Evolutionary conservation across 1,139 yeast genomes (phyloP), one percentile per base, ranked within the genome.

Genomic region (Yamadazyma aaseri): DNA sequence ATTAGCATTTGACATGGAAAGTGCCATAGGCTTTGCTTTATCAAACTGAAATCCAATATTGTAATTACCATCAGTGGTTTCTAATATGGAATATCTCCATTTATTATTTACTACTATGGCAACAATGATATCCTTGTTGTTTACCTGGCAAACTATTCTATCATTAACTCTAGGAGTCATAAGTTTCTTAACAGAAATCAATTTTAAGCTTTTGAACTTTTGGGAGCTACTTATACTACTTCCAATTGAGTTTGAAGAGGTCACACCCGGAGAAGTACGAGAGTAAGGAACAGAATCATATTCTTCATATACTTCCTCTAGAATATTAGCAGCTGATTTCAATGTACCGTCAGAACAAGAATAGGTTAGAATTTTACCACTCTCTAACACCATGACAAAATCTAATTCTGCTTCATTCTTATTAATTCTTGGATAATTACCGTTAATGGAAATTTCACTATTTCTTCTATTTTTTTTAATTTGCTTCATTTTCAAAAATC

Each of bases 131-230:
- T 73, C 74, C 14, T 74, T 77, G 35, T 68, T 66, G 16, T 60
- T 61, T 2, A 78, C 64, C 26, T 76, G 71, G 38, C 81, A 76
- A 2, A 86, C 76, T 22, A 86, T 63, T 42, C 92, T 67, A 52
- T 85, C 94, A 47, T 78, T 81, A 20, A 85, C 79, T 51, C 94
- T 70, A 3, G 95, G 90, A 0, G 95, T 81, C 5, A 71, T 54
- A 7, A 86, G 56, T 38, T 74, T 73, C 29, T 71, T 73, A 30
- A 82, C 80, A 2, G 79, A 65, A 2, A 65, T 60, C 10, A 82
- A 49, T 14, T 59, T 53, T 6, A 58, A 44, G 6, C 6, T 22
- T 12, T 22, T 22, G 12, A 22, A 22, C 13, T 8, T 6, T 10
- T 11, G 25, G 6, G 25, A 22, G 25, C 25, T 22, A 7, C 34